phyloP scores from a whole-genome alignment of 129 eudicot genomes.

The Dittrichia graveolens region DNA sequence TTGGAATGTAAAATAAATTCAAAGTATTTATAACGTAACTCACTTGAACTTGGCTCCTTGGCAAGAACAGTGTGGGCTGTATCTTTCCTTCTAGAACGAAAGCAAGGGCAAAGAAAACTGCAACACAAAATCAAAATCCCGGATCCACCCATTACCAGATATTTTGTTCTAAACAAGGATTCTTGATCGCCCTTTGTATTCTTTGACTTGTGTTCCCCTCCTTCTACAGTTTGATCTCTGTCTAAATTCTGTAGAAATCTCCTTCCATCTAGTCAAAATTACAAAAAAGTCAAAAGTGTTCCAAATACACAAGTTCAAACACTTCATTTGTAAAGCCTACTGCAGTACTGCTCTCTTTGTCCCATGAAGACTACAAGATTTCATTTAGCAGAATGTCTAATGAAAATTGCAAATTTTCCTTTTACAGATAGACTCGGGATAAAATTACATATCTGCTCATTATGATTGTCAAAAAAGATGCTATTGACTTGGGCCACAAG shows the following conservation, averaged over 20 bases:
- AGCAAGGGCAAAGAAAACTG: slow-evolving; percentile 67
- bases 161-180: slow-evolving; percentile 40
- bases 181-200: slow-evolving; percentile 28
- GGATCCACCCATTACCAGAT: slow-evolving; percentile 55
- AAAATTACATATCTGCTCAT: slow-evolving; percentile 17
- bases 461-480: not conserved
- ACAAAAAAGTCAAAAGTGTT: not conserved
- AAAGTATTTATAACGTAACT: slow-evolving; percentile 31
- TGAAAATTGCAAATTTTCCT: not conserved
- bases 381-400: not conserved
- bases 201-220: slow-evolving; percentile 11
- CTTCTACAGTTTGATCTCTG: slow-evolving; percentile 36
- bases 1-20: not conserved
- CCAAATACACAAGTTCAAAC: slow-evolving; percentile 21
- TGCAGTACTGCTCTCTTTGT: not conserved
- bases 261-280: slow-evolving; percentile 47
- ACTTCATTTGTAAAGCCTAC: no score
- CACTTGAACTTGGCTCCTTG: slow-evolving; percentile 72
- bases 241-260: slow-evolving; percentile 48
- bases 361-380: not conserved
- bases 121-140: slow-evolving; percentile 59
- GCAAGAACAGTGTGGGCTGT: slow-evolving; percentile 50
- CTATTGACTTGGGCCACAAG: slow-evolving; percentile 19
- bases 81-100: slow-evolving; percentile 53
- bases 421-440: not conserved